phyloP scores from a whole-genome alignment of 805 yeast species.

The Kurtzmaniella fragi region DNA sequence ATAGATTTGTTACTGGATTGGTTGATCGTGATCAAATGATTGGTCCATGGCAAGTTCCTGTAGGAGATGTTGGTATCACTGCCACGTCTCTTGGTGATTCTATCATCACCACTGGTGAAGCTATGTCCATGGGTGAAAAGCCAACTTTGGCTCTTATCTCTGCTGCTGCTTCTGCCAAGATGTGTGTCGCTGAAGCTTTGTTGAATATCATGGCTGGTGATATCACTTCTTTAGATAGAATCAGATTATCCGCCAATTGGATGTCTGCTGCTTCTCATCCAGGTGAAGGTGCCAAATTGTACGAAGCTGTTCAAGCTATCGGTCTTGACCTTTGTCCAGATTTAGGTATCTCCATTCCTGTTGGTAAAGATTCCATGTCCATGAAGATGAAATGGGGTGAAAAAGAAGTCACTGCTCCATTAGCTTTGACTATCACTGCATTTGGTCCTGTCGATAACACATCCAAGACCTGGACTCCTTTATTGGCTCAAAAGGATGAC shows the following conservation, averaged over 20 bases:
- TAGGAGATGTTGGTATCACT: conserved; percentile 96
- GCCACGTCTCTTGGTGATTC: conserved; percentile 80
- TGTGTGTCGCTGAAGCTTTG: conserved; percentile 93
- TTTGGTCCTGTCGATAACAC: conserved; percentile 85
- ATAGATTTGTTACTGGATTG: conserved; percentile 94
- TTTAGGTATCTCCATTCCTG: conserved; percentile 89
- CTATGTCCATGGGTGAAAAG: conserved; percentile 95
- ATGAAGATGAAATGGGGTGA: conserved; percentile 98
- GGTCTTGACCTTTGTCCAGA: conserved; percentile 93
- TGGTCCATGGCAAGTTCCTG: conserved; percentile 99
- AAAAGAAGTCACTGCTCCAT: conserved; percentile 92
- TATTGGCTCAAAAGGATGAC: conserved; percentile 46
- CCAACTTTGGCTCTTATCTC: conserved; percentile 86
- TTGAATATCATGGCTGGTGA: conserved; percentile 88
- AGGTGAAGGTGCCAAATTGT: conserved; percentile 92
- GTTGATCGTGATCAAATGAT: conserved; percentile 98
- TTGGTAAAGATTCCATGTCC: conserved; percentile 98
- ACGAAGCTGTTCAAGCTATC: conserved; percentile 95
- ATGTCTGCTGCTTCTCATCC: conserved; percentile 95
- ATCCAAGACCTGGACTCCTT: conserved; percentile 93
- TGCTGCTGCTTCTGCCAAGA: conserved; percentile 87
- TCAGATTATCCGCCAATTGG: conserved; percentile 96
- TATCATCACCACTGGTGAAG: conserved; percentile 82
- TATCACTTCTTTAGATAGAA: conserved; percentile 63
- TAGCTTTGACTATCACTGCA: conserved; percentile 86